Conservation (phyloP, 306 rosid genomes). For the Casuarina cunninghamiana region DNA sequence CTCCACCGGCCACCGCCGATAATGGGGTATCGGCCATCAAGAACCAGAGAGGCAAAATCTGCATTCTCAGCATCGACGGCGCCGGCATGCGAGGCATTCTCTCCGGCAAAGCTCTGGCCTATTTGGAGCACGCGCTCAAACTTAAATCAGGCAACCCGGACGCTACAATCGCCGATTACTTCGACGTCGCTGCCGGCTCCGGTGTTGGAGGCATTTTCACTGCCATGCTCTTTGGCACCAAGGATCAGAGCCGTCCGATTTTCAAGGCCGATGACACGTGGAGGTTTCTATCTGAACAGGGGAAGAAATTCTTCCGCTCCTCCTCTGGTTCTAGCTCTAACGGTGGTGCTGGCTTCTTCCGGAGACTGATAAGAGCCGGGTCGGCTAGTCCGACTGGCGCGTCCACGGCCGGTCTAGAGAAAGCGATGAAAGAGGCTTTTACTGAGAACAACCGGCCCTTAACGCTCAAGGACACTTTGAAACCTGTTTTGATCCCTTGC, state of each 20-base stretch:
- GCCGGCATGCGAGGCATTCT: constrained; percentile 96
- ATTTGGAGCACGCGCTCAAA: constrained; percentile 76
- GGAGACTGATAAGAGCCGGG: constrained; percentile 39
- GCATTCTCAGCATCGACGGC: constrained; percentile 90
- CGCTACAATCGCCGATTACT: constrained; percentile 88
- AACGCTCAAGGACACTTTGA: constrained; percentile 83
- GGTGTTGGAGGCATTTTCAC: constrained; percentile 92
- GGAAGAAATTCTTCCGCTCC: constrained; percentile 56
- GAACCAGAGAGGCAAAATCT: constrained; percentile 93
- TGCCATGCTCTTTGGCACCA: constrained; percentile 80
- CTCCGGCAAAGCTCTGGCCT: constrained; percentile 83
- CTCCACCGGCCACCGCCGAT: constrained; percentile 1
- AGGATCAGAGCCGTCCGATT: constrained; percentile 66
- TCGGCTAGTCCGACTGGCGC: constrained; percentile 31
- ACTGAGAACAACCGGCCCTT: constrained; percentile 45
- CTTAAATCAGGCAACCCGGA: constrained; percentile 81
- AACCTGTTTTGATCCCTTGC: constrained; percentile 91
- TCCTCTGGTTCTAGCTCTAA: constrained; percentile 6
- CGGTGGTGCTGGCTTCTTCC: constrained; percentile 38
- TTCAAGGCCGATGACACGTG: constrained; percentile 82
- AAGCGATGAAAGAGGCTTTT: constrained; percentile 74
- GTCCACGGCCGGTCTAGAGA: constrained; percentile 61
- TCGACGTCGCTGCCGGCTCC: constrained; percentile 88
- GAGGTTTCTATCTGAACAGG: constrained; percentile 72
- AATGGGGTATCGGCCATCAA: constrained; percentile 59